Base-by-base conservation (phyloP, 2,329 filamentous ascomycete genomes). In the Madurella mycetomatis region DNA sequence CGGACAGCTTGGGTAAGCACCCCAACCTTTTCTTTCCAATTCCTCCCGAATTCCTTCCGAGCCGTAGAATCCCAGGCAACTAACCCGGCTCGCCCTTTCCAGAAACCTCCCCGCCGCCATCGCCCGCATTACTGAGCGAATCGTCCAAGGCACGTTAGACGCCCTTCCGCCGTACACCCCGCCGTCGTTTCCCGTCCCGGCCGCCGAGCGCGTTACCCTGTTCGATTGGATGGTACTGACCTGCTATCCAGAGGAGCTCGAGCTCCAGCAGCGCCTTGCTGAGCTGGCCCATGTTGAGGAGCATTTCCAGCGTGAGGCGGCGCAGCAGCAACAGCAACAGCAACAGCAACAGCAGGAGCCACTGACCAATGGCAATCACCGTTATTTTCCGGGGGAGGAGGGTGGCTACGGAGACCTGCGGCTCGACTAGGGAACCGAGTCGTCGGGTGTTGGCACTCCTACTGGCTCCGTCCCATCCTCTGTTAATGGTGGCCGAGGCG, bases 1-100 rank as follows among this genome's bases (percentile, higher is more conserved):
- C 63, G 88, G 87, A 11, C 74, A 78, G 50, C 72, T 90, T 41
- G 76, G 80, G 86, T 90, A 78, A 52, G 79, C 34, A 8, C 17
- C 34, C 2, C 30, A 34, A 25, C 16, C 7, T 15, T 13, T 2
- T 8, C 2, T 9, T 1, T 15, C 19, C 13, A 11, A 4, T 19
- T 46, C 13, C n/a, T 7, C 16, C n/a, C n/a, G n/a, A n/a, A n/a
- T n/a, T 3, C 19, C n/a, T 18, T 13, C 16, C 13, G 15, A 15
- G 15, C 2, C 13, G 2, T 25, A 41, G 9, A 47, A 18, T 2
- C 1, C 32, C 12, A 16, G 30, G 32, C 44, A 46, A 30, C 54
- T 54, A 40, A 47, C 31, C 15, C 11, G 9, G 9, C 34, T 4
- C 13, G 9, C 2, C 12, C 9, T 19, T 9, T 17, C 37, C 9